A percentile compares a stretch with the other conserved stretches of the same genome.
Conservation (phyloP, 2,329 filamentous ascomycete genomes). For the Colletotrichum tofieldiae region DNA sequence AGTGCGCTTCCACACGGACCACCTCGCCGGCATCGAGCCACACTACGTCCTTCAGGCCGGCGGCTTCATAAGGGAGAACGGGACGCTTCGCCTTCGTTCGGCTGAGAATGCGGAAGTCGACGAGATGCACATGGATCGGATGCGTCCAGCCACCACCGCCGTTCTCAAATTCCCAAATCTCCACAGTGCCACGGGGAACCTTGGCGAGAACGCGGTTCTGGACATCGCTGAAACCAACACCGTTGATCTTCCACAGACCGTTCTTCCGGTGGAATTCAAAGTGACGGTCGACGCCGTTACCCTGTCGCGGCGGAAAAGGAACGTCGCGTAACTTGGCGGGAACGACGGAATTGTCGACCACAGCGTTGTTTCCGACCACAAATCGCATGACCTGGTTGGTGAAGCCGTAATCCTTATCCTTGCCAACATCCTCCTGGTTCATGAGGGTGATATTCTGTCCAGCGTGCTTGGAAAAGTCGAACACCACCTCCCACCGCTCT, state of each 20-base stretch:
- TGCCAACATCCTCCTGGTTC: slow-evolving; percentile 54
- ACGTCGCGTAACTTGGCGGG: slow-evolving; percentile 55
- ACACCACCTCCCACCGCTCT: slow-evolving; percentile 71
- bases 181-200: slow-evolving; percentile 61
- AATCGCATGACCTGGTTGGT: slow-evolving; percentile 70
- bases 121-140: slow-evolving; percentile 71
- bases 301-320: slow-evolving; percentile 54
- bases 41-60: slow-evolving; percentile 72
- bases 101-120: slow-evolving; percentile 70
- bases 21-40: slow-evolving; percentile 67
- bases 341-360: slow-evolving; percentile 55
- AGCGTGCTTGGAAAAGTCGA: slow-evolving; percentile 67
- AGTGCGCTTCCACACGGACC: slow-evolving; percentile 66
- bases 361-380: slow-evolving; percentile 57
- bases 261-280: slow-evolving; percentile 63
- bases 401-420: slow-evolving; percentile 64
- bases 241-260: slow-evolving; percentile 68
- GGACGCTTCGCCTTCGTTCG: slow-evolving; percentile 59
- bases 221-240: slow-evolving; percentile 62
- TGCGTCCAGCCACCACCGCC: slow-evolving; percentile 66
- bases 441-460: slow-evolving; percentile 63
- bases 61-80: slow-evolving; percentile 67
- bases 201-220: slow-evolving; percentile 65
- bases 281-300: slow-evolving; percentile 56
- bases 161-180: slow-evolving; percentile 68